phyloP scores from a whole-genome alignment of 2,329 filamentous ascomycete genomes.

The Apiospora saccharicola region DNA sequence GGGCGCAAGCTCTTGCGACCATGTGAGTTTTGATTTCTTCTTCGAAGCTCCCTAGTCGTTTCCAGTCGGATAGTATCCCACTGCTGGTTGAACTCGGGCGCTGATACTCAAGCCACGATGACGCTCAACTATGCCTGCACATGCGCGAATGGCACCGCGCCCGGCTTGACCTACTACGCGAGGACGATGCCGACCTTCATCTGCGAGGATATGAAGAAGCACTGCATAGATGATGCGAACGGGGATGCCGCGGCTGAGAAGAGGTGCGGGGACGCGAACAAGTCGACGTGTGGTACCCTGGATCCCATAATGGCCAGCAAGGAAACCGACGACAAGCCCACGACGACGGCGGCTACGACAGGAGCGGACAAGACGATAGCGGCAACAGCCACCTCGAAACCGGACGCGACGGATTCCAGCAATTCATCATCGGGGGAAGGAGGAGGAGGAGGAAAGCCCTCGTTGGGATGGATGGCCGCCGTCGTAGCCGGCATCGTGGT shows the following conservation, averaged over 20 bases:
- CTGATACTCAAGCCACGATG: not conserved
- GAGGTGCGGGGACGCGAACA: not conserved
- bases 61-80: no score
- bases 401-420: not conserved
- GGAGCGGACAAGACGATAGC: not conserved
- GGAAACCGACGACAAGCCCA: not conserved
- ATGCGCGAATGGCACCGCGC: constrained; percentile 1
- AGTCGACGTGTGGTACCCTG: not conserved
- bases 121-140: constrained; percentile 8
- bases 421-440: not conserved
- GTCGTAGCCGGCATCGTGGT: not conserved
- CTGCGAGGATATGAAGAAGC: not conserved
- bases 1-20: constrained; percentile 6
- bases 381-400: not conserved
- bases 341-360: not conserved
- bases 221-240: not conserved
- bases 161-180: not conserved
- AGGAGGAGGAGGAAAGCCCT: not conserved
- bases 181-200: constrained; percentile 23
- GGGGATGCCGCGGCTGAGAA: not conserved
- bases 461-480: not conserved
- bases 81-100: not conserved
- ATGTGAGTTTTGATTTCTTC: not conserved
- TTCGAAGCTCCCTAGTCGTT: not conserved
- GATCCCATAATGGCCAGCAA: not conserved